Conservation (phyloP, 257 asterid species). For the Coffea eugenioides region DNA sequence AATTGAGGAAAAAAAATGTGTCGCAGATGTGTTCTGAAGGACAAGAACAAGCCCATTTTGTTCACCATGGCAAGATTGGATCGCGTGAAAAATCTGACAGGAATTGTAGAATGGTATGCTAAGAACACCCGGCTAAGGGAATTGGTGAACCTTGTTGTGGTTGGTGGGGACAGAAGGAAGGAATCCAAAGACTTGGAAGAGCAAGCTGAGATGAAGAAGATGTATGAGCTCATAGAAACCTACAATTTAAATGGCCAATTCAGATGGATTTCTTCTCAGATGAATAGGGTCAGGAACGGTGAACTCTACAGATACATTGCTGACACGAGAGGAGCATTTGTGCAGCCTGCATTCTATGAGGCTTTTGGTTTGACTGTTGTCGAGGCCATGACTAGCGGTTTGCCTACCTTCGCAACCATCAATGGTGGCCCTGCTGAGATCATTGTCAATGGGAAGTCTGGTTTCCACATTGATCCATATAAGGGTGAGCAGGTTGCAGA, state of each 20-base stretch:
- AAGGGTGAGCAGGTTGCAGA: constrained; percentile 73
- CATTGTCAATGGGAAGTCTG: constrained; percentile 74
- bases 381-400: constrained; percentile 96
- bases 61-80: constrained; percentile 97
- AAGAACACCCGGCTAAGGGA: constrained; percentile 79
- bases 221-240: constrained; percentile 76
- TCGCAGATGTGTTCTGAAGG: constrained; percentile 72
- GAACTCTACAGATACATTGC: constrained; percentile 91
- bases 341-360: constrained; percentile 96
- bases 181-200: constrained; percentile 95
- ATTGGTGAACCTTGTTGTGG: constrained; percentile 74
- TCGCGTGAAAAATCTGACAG: constrained; percentile 83
- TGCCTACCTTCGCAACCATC: constrained; percentile 84
- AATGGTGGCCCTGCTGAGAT: constrained; percentile 97
- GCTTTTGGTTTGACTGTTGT: constrained; percentile 95
- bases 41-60: constrained; percentile 74
- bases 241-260: constrained; percentile 77
- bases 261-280: constrained; percentile 97
- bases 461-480: constrained; percentile 97
- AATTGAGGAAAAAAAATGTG: background rate
- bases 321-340: constrained; percentile 76
- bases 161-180: constrained; percentile 90
- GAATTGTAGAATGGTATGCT: constrained; percentile 83
- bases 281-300: constrained; percentile 94
- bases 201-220: constrained; percentile 90